Evolutionary conservation across 345 rosid genomes (phyloP).

Genomic region (Microcos paniculata): DNA sequence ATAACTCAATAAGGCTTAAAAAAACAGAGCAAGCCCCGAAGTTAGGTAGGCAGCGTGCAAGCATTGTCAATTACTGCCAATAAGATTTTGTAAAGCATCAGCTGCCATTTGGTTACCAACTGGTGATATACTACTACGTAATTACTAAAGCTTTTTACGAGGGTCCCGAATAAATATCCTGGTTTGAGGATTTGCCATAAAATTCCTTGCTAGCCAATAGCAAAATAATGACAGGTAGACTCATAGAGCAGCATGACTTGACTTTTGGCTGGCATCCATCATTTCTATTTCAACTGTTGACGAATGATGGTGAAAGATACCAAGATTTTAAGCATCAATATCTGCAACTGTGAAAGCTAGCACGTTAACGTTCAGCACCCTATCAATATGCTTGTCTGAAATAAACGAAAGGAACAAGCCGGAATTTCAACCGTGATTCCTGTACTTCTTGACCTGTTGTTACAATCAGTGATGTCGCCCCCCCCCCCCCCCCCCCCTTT

Average conservation of each 20-base stretch:
- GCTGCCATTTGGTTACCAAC: not conserved
- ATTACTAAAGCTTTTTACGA: not conserved
- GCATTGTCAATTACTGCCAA: not conserved
- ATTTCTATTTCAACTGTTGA: not conserved
- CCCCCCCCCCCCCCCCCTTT: no score
- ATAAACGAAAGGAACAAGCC: not conserved
- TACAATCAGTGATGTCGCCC: not conserved
- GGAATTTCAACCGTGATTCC: not conserved
- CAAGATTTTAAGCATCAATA: not conserved
- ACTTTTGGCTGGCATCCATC: not conserved
- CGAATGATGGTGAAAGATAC: not conserved
- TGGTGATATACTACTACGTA: no score
- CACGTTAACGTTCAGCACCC: not conserved
- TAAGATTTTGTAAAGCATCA: not conserved
- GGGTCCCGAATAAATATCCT: not conserved
- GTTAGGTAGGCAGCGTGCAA: not conserved
- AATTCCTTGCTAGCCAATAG: not conserved
- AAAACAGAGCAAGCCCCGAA: not conserved
- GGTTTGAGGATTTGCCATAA: not conserved
- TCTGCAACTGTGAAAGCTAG: not conserved
- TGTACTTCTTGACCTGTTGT: not conserved
- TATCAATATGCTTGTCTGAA: not conserved
- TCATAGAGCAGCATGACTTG: not conserved
- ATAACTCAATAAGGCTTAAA: not conserved
- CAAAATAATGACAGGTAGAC: not conserved